Evolutionary conservation across 345 rosid genomes (phyloP), one percentile per base, ranked within the genome.

Genomic region (Eucalyptus paniculata): DNA sequence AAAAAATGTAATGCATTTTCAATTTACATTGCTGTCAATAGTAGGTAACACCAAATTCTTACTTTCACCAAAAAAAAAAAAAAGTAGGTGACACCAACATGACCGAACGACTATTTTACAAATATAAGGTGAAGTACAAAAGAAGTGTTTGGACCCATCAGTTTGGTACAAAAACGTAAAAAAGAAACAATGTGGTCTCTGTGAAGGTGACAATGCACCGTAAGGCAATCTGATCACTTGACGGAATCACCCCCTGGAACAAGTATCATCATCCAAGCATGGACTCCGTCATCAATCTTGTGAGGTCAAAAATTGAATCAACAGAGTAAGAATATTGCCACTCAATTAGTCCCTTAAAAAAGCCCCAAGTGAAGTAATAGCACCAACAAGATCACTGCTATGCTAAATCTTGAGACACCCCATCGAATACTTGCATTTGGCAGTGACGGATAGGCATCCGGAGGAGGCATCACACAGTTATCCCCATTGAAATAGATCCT

Each of bases 401-500:
- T 91, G 30, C 89, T 12, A 53, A 91, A 60, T 1, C 89, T 90
- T 15, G 94, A 89, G 56, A 86, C 60, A 56, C 82, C 88, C 87
- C 42, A 92, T 60, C 37, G 90, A 21, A 93, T 89, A 90, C 96
- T 50, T 5, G 95, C 89, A 85, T 96, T 96, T 28, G 99, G 99
- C 93, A 95, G 93, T 96, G 95, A 95, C 9, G 99, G 99, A 91
- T 97, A 96, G 19, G 93, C 90, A 87, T 96, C 97, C 0, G 96
- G 99, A 88, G 96, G 94, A 40, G 99, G 99, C 99, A 96, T 95
- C 58, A 97, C 96, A 32, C 99, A 97, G 86, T 93, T 93, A 86
- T 97, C 99, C 5, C 98, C 99, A 86, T 97, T 97, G 93, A 97
- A 97, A 89, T 97, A 96, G 87, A 97, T 92, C 87, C 97, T 95